Conservation (phyloP, 2,329 filamentous ascomycete genomes). For the Bipolaris oryzae region DNA sequence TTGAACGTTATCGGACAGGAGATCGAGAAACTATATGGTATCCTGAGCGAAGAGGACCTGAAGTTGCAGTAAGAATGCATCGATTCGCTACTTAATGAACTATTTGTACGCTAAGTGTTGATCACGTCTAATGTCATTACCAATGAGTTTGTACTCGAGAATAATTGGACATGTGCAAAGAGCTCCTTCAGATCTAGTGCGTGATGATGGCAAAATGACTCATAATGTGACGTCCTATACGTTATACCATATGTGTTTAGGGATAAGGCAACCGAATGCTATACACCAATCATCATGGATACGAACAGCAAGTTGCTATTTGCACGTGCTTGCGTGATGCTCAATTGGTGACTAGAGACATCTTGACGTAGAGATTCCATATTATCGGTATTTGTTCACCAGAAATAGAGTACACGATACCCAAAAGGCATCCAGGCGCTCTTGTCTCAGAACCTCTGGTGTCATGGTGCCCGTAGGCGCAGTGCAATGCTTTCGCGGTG, state of each 20-base stretch:
- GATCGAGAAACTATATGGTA: slow-evolving; percentile 65
- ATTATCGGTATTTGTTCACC: background rate
- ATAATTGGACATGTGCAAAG: background rate
- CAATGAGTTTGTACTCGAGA: background rate
- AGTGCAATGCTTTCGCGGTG: background rate
- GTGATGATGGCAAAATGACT: background rate
- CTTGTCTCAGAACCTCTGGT: background rate
- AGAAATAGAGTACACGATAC: background rate
- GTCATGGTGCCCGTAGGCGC: background rate
- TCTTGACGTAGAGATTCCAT: background rate
- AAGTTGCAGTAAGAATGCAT: slow-evolving; percentile 52
- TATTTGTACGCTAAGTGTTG: background rate
- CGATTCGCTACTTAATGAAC: background rate
- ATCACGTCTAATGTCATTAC: background rate
- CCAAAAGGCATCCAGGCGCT: background rate
- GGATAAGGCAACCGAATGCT: background rate
- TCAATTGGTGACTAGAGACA: background rate
- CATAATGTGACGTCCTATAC: background rate
- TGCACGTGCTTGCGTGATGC: background rate
- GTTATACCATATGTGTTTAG: background rate
- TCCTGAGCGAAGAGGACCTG: slow-evolving; percentile 66
- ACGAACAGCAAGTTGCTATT: background rate
- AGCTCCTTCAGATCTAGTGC: background rate
- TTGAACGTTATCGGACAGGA: slow-evolving; percentile 61
- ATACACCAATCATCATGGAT: background rate